Conservation (phyloP, 78 protist species). For the Neovahlkampfia damariscottae region DNA sequence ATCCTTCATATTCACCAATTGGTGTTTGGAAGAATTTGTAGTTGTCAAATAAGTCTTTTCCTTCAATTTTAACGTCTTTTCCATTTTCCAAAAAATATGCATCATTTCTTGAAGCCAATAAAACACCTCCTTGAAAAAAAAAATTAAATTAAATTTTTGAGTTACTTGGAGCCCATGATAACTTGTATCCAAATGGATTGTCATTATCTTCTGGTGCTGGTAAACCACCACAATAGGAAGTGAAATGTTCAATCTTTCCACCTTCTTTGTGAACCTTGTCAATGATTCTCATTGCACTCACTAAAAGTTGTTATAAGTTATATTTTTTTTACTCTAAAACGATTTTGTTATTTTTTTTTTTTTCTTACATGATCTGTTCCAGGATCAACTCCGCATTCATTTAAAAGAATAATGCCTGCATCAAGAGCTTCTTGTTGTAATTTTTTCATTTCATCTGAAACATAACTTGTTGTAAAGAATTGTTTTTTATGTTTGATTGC, state of each 20-base stretch:
- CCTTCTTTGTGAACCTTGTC: constrained; percentile 1
- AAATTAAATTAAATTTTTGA: too few relatives aligned
- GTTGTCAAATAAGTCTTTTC: constrained; percentile 12
- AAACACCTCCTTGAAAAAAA: too few relatives aligned
- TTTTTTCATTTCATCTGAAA: constrained; percentile 20
- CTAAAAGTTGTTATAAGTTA: too few relatives aligned
- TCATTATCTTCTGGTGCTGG: constrained; percentile 47
- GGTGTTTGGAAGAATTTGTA: too few relatives aligned
- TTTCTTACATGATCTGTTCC: constrained; percentile 69
- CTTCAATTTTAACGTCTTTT: constrained; percentile 32
- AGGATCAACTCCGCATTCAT: constrained; percentile 68
- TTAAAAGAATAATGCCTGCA: constrained; percentile 32
- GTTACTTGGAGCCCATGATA: constrained; percentile 62
- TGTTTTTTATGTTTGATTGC: constrained; percentile 14
- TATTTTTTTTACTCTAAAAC: too few relatives aligned
- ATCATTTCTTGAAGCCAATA: constrained; percentile 36
- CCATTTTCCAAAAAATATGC: constrained; percentile 35
- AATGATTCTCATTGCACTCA: background rate
- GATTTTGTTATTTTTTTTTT: too few relatives aligned
- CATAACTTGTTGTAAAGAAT: constrained; percentile 25
- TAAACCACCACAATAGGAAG: constrained; percentile 59
- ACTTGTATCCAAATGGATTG: constrained; percentile 68
- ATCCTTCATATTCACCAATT: constrained; percentile 46
- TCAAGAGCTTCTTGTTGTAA: constrained; percentile 29
- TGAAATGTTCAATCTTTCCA: constrained; percentile 33